These are phyloP conservation scores for Plasmodium fragile DNA, from an alignment of 169 alveolate species.

Conservation along the genomic window DNA sequence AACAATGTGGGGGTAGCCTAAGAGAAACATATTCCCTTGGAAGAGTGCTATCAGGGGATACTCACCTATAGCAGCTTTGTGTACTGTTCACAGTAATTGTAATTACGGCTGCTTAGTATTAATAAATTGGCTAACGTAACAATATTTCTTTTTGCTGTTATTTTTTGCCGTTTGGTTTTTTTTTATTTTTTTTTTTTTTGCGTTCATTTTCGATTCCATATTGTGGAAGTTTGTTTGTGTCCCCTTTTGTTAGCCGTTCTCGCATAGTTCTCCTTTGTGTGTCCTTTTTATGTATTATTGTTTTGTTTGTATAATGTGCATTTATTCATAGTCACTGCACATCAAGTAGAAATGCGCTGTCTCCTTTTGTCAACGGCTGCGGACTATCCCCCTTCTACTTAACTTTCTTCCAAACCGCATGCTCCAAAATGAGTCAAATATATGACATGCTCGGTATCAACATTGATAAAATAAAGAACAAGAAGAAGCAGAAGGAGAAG, in stretches of 20 bases:
- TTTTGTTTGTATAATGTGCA: neutral
- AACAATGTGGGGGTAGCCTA: neutral
- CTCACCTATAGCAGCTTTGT: neutral
- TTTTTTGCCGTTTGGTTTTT: neutral
- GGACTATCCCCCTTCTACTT: neutral
- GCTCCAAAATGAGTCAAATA: constrained; percentile 68
- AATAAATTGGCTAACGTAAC: neutral
- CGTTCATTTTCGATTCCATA: neutral
- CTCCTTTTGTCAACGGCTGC: neutral
- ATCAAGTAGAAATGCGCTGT: neutral
- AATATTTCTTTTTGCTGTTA: neutral
- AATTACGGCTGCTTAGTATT: neutral
- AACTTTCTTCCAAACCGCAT: neutral
- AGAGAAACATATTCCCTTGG: neutral
- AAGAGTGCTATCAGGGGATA: neutral
- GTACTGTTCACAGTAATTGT: neutral
- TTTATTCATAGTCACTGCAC: neutral
- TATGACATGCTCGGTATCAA: constrained; percentile 76
- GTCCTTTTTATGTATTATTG: neutral
- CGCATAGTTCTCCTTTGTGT: neutral
- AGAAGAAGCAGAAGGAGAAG: constrained; percentile 71
- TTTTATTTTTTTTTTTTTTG: neutral
- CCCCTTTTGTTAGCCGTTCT: neutral
- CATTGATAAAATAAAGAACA: constrained; percentile 57
- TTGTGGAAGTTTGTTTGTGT: neutral